Evolutionary conservation across 140 eudicot genomes (phyloP).

Genomic region (Anethum foeniculum): DNA sequence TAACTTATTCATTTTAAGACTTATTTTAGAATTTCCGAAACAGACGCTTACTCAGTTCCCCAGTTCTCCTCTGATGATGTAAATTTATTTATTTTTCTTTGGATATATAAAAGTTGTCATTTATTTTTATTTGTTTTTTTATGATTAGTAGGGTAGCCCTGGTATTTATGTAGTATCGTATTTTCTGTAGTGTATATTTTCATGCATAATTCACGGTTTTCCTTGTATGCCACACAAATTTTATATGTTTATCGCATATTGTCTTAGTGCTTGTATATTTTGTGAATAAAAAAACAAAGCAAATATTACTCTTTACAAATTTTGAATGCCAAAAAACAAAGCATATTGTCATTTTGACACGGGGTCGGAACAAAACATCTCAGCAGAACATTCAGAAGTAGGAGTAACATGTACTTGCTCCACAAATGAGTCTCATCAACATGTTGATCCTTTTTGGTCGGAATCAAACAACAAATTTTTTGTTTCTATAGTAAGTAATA

Average conservation of each 20-base stretch:
- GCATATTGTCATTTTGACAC: background rate
- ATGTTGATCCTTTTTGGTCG: background rate
- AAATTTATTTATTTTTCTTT: background rate
- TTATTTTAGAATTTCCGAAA: no score
- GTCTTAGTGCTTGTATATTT: background rate
- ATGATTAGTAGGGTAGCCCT: no score
- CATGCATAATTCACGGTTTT: no score
- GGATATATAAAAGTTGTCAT: background rate
- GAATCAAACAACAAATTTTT: background rate
- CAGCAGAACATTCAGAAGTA: background rate
- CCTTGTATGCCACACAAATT: background rate
- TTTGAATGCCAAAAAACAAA: no score
- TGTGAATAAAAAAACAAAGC: no score
- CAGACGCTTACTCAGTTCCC: background rate
- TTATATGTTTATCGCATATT: background rate
- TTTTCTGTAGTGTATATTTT: no score
- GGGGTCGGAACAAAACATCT: background rate
- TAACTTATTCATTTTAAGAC: no score
- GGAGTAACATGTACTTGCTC: background rate
- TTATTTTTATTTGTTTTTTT: no score
- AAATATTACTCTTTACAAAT: no score
- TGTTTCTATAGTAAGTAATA: background rate
- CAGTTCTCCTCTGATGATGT: background rate
- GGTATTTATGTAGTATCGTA: no score
- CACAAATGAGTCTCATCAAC: background rate